phyloP scores from a whole-genome alignment of 768 basidiomycete species.

The Xerocomellus intermedius region DNA sequence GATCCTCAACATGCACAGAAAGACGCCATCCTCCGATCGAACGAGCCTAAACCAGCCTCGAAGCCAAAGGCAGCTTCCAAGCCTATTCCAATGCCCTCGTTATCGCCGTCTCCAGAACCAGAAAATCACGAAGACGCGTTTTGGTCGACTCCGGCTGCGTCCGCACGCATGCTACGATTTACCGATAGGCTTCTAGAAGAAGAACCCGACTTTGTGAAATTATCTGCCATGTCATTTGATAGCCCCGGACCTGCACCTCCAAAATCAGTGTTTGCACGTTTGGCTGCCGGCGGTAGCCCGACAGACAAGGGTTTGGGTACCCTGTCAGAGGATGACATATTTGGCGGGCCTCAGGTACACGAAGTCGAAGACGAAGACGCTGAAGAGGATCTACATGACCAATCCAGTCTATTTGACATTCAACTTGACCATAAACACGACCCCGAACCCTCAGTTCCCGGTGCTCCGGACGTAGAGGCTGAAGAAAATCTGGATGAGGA shows the following conservation, averaged over 20 bases:
- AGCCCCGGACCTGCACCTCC: conserved; percentile 41
- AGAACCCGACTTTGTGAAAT: conserved; percentile 53
- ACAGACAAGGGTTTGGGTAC: conserved; percentile 4
- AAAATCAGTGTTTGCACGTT: conserved; percentile 28
- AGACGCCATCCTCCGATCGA: conserved; percentile 26
- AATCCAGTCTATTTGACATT: conserved; percentile 11
- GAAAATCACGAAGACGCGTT: conserved; percentile 54
- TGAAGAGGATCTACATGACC: conserved; percentile 9
- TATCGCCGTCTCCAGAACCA: conserved; percentile 23
- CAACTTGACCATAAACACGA: conserved; percentile 7
- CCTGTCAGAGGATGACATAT: conserved; percentile 5
- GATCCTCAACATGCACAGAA: conserved; percentile 20
- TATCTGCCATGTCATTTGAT: conserved; percentile 45
- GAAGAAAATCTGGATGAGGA: conserved; percentile 29
- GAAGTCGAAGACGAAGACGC: neutral
- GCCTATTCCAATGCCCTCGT: conserved; percentile 9
- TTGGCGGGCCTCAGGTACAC: conserved; percentile 2
- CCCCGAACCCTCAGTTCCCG: neutral
- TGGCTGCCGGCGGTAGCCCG: conserved; percentile 13
- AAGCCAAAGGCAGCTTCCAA: conserved; percentile 14
- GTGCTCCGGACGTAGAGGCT: neutral
- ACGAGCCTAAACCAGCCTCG: conserved; percentile 9
- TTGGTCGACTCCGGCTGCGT: conserved; percentile 58
- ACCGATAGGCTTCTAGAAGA: conserved; percentile 64
- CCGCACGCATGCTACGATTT: conserved; percentile 59